phyloP scores from a whole-genome alignment of 2,329 filamentous ascomycete genomes.

The Rhynchosporium agropyri region DNA sequence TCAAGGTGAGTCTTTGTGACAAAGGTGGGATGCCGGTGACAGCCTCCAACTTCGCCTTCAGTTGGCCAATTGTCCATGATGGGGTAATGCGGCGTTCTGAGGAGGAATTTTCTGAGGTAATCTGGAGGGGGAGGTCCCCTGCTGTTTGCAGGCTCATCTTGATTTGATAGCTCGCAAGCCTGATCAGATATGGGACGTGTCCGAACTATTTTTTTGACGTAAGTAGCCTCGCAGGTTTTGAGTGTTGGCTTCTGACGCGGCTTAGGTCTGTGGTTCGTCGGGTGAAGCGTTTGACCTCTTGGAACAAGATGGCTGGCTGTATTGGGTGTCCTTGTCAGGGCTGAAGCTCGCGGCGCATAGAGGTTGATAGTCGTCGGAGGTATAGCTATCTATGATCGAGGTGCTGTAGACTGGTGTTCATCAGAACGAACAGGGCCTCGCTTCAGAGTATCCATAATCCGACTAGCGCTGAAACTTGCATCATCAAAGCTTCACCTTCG shows the following conservation, averaged over 20 bases:
- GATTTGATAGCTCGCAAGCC: conserved; percentile 18
- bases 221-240: conserved; percentile 14
- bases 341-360: conserved; percentile 11
- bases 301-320: not conserved
- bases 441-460: conserved; percentile 1
- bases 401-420: conserved; percentile 8
- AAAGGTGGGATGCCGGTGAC: conserved; percentile 88
- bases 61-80: conserved; percentile 82
- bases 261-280: conserved; percentile 14
- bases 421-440: conserved; percentile 8
- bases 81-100: conserved; percentile 92
- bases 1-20: conserved; percentile 75
- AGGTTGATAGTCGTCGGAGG: not conserved
- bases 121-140: conserved; percentile 74
- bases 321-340: conserved; percentile 3
- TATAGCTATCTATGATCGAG: too few species aligned
- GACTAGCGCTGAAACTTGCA: conserved; percentile 2
- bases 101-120: conserved; percentile 74
- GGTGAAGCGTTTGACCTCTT: not conserved
- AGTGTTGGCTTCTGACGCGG: conserved; percentile 9
- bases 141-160: conserved; percentile 49
- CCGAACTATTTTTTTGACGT: not conserved
- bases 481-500: conserved; percentile 5
- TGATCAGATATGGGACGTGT: conserved; percentile 18
- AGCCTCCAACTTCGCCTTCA: conserved; percentile 87